Evolutionary conservation across 441 rosid genomes (phyloP), one percentile per base, ranked within the genome.

Genomic region (Brassica hybrid): DNA sequence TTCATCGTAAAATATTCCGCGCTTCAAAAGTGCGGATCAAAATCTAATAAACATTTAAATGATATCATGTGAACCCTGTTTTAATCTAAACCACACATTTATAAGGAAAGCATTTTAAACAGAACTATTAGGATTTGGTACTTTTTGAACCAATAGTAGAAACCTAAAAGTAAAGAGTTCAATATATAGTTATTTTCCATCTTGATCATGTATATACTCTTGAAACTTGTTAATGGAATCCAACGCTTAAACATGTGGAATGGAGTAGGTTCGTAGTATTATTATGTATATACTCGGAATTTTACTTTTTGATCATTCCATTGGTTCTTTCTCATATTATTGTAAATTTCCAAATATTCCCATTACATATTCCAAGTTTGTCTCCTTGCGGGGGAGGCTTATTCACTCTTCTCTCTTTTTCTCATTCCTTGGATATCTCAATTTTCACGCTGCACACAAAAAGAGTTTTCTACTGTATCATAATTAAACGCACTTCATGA

Each of bases 321-420:
- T 38, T 73, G 52, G 74, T 67, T 61, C 7, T 54, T 67, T 66
- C 69, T 72, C 45, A 27, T 34, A 78, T 60, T 8, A 61, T 73
- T 50, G 73, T 66, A 43, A 50, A 23, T 13, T 23, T 36, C 32
- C 63, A 70, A 38, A 63, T 19, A 14, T 64, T 76, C 32, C 72
- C 82, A 70, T 79, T 69, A 74, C 14, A 57, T 68, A 74, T 69
- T 79, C 75, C 23, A 30, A 21, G 57, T 79, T 79, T 79, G 82
- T 79, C 82, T 64, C 71, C 50, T 75, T 79, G 70, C 38, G 82
- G 82, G 82, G 82, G 72, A 79, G 82, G 82, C 64, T 19, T 27
- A 56, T 79, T 34, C 57, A 64, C 38, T 56, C 61, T 23, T 64
- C 19, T 7, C 19, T 34, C 30, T 11, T 69, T 43, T 43, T 43